phyloP scores from a whole-genome alignment of 1,139 yeast genomes.

The Chernovozyma aurita region DNA sequence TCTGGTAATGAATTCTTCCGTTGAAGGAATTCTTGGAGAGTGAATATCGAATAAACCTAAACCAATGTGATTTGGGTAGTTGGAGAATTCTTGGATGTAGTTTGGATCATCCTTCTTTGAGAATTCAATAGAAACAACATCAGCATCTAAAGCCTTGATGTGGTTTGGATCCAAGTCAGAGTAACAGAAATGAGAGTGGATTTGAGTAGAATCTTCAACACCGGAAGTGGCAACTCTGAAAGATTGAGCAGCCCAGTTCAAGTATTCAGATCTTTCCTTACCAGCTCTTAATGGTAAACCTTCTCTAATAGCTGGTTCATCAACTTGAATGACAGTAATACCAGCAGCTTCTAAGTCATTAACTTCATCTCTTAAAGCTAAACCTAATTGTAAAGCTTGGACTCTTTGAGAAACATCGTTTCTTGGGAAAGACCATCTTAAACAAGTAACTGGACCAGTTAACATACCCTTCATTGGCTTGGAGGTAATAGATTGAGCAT shows the following conservation, averaged over 20 bases:
- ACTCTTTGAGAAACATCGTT: conserved; percentile 91
- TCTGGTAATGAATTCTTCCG: conserved; percentile 91
- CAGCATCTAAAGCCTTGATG: conserved; percentile 99
- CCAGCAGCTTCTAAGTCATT: conserved; percentile 98
- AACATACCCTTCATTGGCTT: conserved; percentile 99
- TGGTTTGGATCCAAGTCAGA: conserved; percentile 99
- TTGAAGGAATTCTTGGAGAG: conserved; percentile 99
- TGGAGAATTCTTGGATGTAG: conserved; percentile 94
- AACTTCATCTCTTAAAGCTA: conserved; percentile 98
- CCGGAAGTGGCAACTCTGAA: conserved; percentile 99
- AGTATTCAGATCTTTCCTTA: conserved; percentile 92
- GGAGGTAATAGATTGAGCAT: conserved; percentile 93
- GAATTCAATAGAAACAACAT: conserved; percentile 98
- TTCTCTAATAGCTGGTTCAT: conserved; percentile 99
- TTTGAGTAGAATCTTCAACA: conserved; percentile 91
- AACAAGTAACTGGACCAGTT: conserved; percentile 98
- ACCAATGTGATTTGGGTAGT: conserved; percentile 99
- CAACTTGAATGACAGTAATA: conserved; percentile 96
- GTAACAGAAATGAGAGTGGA: conserved; percentile 99
- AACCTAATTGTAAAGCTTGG: conserved; percentile 95
- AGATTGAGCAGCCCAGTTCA: conserved; percentile 98
- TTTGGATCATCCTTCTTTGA: conserved; percentile 99
- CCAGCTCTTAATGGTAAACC: conserved; percentile 99
- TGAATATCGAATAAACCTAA: conserved; percentile 98
- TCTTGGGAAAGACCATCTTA: conserved; percentile 99